Evolutionary conservation across 306 rosid genomes (phyloP).

Genomic region (Cotoneaster glaucophyllus): DNA sequence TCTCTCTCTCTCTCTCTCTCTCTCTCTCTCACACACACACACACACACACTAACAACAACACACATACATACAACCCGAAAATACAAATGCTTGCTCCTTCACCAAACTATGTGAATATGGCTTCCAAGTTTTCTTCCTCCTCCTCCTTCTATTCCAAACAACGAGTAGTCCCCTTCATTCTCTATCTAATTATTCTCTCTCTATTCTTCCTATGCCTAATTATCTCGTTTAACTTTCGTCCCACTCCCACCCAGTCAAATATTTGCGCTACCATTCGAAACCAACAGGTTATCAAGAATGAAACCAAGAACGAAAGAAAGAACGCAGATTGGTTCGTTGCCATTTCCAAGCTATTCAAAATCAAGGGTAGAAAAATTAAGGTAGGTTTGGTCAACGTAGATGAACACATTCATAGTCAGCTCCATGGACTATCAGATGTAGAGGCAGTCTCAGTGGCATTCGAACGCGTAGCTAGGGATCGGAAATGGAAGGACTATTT

Average conservation of each 20-base stretch:
- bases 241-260: neutral
- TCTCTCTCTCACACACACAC: neutral
- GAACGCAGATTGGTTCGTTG: conserved; percentile 23
- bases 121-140: conserved; percentile 12
- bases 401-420: neutral
- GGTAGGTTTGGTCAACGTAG: conserved; percentile 52
- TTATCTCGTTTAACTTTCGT: neutral
- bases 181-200: conserved; percentile 23
- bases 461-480: conserved; percentile 19
- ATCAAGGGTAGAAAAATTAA: conserved; percentile 16
- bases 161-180: conserved; percentile 2
- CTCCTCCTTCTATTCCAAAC: conserved; percentile 9
- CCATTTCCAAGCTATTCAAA: conserved; percentile 18
- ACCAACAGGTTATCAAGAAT: neutral
- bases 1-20: neutral
- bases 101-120: conserved; percentile 16
- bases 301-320: neutral
- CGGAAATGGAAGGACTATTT: conserved; percentile 48
- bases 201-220: conserved; percentile 3
- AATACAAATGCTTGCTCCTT: neutral
- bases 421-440: conserved; percentile 8
- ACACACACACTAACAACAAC: no score
- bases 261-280: neutral
- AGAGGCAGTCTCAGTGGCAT: conserved; percentile 20
- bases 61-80: neutral